Percentiles rank a stretch among this genome's conserved stretches.
These are phyloP conservation scores for Pseudocercospora fuligena DNA, from an alignment of 2,329 filamentous ascomycete genomes.

Conservation along the genomic window DNA sequence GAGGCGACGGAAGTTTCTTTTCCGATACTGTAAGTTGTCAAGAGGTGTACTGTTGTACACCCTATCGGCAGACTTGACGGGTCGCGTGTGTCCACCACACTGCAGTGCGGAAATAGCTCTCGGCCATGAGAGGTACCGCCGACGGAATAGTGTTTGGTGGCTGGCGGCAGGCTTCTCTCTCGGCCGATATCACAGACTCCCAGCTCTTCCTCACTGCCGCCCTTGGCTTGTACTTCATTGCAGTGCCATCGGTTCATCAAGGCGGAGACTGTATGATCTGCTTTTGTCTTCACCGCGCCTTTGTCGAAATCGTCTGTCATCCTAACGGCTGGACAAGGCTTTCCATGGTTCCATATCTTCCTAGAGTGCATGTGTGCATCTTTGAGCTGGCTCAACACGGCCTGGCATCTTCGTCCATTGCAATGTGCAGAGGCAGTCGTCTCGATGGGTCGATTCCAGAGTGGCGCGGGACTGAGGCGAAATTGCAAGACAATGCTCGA, in stretches of 20 bases:
- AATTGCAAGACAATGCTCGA: neutral
- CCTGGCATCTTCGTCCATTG: neutral
- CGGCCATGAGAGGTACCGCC: neutral
- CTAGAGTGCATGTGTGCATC: neutral
- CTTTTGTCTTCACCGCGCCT: neutral
- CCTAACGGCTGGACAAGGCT: neutral
- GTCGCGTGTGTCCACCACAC: neutral
- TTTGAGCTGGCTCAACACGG: neutral
- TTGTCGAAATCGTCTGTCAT: neutral
- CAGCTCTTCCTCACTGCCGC: neutral
- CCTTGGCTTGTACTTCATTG: neutral
- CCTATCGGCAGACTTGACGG: neutral
- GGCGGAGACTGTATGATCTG: neutral
- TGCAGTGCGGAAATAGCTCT: neutral
- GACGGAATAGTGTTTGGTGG: neutral
- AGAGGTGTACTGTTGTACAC: neutral
- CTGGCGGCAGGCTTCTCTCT: neutral
- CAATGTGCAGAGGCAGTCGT: neutral
- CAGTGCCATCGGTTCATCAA: neutral
- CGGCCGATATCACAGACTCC: neutral
- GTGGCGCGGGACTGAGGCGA: neutral
- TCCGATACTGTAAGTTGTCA: neutral
- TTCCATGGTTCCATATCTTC: neutral
- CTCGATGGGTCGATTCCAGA: neutral
- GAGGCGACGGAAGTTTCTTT: neutral